Conservation (phyloP, 192 early-diverging fungal species). For the Geranomyces michiganensis region DNA sequence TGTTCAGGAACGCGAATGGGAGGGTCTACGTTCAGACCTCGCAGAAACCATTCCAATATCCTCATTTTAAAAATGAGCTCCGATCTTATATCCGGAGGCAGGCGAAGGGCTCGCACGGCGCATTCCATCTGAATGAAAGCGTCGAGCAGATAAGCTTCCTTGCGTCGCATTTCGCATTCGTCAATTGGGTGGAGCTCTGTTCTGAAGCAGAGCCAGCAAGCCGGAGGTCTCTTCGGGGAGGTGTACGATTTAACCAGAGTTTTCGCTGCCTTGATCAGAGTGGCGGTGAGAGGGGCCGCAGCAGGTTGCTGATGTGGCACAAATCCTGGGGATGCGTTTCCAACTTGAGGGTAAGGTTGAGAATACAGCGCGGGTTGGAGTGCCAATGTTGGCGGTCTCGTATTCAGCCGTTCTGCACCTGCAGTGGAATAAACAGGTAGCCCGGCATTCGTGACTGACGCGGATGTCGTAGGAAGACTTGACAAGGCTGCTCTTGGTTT, state of each 20-base stretch:
- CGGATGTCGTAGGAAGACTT: no score
- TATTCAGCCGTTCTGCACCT: no score
- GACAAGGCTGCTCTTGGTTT: no score
- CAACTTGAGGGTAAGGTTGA: no score
- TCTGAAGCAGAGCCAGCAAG: slow-evolving; percentile 20
- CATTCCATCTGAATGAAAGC: neutral
- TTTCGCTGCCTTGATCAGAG: neutral
- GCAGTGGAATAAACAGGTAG: no score
- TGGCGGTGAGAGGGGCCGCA: neutral
- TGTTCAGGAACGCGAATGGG: no score
- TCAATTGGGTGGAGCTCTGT: slow-evolving; percentile 1
- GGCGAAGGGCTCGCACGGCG: neutral
- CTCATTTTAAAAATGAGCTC: slow-evolving; percentile 6
- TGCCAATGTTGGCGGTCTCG: no score
- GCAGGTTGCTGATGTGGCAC: no score
- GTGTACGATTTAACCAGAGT: neutral
- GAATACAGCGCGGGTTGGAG: no score
- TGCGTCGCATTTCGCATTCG: neutral
- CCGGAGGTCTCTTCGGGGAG: neutral
- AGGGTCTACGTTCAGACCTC: no score
- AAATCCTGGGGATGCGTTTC: no score
- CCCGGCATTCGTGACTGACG: no score
- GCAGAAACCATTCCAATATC: neutral
- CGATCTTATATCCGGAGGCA: neutral
- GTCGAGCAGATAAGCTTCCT: neutral